Conservation (phyloP, 1,284 basidiomycete species). For the Rhodotorula sp. region DNA sequence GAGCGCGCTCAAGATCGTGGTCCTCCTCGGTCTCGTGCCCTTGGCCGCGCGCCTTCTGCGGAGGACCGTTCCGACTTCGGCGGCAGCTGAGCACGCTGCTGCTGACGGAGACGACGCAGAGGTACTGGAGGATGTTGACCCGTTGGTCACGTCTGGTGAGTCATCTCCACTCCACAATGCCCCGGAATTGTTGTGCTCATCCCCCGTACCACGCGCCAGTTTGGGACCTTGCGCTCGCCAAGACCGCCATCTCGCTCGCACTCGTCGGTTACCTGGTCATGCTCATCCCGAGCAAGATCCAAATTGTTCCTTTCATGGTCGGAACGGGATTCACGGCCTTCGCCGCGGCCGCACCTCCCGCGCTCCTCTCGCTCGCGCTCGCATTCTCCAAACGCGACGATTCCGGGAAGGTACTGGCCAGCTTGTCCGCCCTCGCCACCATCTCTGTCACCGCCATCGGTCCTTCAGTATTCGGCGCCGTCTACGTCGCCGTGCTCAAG, state of each 20-base stretch:
- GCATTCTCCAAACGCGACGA: slow-evolving; percentile 56
- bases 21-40: slow-evolving; percentile 34
- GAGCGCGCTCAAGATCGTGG: slow-evolving; percentile 22
- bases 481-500: slow-evolving; percentile 61
- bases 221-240: slow-evolving; percentile 31
- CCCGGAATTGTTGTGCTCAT: background rate
- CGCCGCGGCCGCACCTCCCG: slow-evolving; percentile 62
- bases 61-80: background rate
- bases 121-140: background rate
- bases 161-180: too few relatives aligned
- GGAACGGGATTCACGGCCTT: slow-evolving; percentile 55
- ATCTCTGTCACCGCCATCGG: slow-evolving; percentile 58
- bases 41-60: slow-evolving; percentile 14
- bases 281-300: slow-evolving; percentile 11
- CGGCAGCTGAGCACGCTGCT: background rate
- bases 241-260: slow-evolving; percentile 1
- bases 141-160: background rate
- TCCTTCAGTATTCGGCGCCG: slow-evolving; percentile 60
- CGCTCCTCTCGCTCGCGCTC: slow-evolving; percentile 64
- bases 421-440: slow-evolving; percentile 65
- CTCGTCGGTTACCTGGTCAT: slow-evolving; percentile 31
- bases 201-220: background rate
- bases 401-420: slow-evolving; percentile 65
- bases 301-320: slow-evolving; percentile 13
- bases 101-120: background rate